Percentiles rank a stretch among this genome's conserved stretches.
These are phyloP conservation scores for Alternaria incomplexa DNA, from an alignment of 2,329 filamentous ascomycete species.

Conservation along the genomic window DNA sequence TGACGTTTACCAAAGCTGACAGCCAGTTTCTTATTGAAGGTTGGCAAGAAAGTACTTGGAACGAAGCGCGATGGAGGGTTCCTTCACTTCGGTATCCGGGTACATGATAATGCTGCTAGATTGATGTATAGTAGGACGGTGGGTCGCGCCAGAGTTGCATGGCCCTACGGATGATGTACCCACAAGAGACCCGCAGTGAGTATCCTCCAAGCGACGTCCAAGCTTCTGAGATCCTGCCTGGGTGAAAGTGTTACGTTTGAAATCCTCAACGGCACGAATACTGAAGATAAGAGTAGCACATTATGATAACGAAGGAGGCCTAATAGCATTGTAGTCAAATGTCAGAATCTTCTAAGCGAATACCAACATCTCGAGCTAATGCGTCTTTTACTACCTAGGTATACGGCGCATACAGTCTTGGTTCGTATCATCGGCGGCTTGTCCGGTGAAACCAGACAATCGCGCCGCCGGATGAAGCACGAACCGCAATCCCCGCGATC, in stretches of 20 bases:
- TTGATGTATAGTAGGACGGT: conserved; percentile 2
- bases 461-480: background rate
- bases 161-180: background rate
- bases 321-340: background rate
- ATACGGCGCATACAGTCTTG: background rate
- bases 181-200: conserved; percentile 3
- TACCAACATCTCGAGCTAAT: background rate
- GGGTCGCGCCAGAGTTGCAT: conserved; percentile 4
- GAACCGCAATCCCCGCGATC: background rate
- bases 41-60: background rate
- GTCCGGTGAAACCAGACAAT: background rate
- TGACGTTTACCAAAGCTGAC: background rate
- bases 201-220: background rate
- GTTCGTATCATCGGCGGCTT: background rate
- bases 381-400: background rate
- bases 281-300: conserved; percentile 8
- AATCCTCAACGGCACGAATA: background rate
- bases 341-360: background rate
- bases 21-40: background rate
- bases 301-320: background rate
- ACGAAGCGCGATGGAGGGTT: no score
- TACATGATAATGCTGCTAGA: background rate
- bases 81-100: background rate
- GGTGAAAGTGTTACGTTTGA: conserved; percentile 11
- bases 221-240: background rate